Evolutionary conservation across 1,284 basidiomycete species (phyloP).

Genomic region (Puccinia hordei): DNA sequence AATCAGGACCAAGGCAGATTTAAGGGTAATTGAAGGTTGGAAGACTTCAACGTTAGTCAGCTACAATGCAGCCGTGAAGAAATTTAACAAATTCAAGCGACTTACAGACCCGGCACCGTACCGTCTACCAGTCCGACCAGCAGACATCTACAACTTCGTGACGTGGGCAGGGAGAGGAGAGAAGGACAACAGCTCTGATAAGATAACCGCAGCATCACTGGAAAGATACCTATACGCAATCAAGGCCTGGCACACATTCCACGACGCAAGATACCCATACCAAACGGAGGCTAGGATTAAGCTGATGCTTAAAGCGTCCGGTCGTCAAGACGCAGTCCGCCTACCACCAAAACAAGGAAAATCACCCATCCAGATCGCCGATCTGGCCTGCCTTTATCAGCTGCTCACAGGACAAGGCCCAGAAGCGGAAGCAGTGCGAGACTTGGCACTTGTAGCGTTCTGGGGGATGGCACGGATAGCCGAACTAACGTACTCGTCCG

Average conservation of each 20-base stretch:
- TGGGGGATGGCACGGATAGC: constrained; percentile 10
- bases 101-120: neutral
- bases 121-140: neutral
- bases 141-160: neutral
- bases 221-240: neutral
- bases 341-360: neutral
- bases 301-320: neutral
- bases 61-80: neutral
- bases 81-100: neutral
- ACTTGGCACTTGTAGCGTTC: neutral
- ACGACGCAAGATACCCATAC: neutral
- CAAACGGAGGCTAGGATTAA: neutral
- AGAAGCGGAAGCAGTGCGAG: neutral
- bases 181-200: neutral
- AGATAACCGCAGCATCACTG: neutral
- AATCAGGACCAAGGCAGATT: no score
- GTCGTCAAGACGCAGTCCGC: neutral
- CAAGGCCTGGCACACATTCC: neutral
- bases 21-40: no score
- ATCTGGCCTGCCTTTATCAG: neutral
- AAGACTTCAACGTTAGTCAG: neutral
- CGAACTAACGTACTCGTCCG: neutral
- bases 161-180: neutral
- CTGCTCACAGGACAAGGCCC: neutral
- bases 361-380: neutral